phyloP scores from a whole-genome alignment of 2,329 filamentous ascomycete genomes.

The Trematosphaeria pertusa region DNA sequence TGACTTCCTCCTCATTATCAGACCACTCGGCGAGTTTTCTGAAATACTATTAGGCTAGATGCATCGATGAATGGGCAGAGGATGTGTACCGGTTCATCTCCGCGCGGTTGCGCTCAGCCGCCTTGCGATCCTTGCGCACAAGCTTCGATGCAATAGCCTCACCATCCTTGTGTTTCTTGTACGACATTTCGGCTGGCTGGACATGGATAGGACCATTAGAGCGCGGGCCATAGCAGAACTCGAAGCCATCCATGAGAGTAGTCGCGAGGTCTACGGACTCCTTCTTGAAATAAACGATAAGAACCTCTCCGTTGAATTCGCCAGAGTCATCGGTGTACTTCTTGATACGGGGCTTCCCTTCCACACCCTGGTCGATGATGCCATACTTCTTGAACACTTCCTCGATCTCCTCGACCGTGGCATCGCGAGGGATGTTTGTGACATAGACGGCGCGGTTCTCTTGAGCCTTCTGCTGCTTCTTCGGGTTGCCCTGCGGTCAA shows the following conservation, averaged over 20 bases:
- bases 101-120: constrained; percentile 89
- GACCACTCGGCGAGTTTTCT: constrained; percentile 95
- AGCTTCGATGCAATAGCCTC: constrained; percentile 55
- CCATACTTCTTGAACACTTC: constrained; percentile 88
- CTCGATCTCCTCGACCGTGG: constrained; percentile 79
- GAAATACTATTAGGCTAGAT: constrained; percentile 14
- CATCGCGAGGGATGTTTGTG: constrained; percentile 82
- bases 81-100: constrained; percentile 73
- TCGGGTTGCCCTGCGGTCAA: constrained; percentile 29
- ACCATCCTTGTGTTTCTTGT: constrained; percentile 83
- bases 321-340: constrained; percentile 85
- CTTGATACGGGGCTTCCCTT: constrained; percentile 86
- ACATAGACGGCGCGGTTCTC: constrained; percentile 93
- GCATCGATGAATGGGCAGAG: constrained; percentile 18
- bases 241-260: constrained; percentile 79
- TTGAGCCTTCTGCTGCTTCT: constrained; percentile 38
- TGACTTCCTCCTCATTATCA: constrained; percentile 72
- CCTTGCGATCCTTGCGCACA: constrained; percentile 75
- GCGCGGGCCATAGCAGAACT: constrained; percentile 71
- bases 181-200: constrained; percentile 84
- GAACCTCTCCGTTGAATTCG: constrained; percentile 89
- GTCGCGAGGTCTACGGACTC: constrained; percentile 90
- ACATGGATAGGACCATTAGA: constrained; percentile 71
- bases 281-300: constrained; percentile 93
- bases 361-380: constrained; percentile 93